Percentiles rank a stretch among this genome's conserved stretches.
These are phyloP conservation scores for Pugionium dolabratum DNA, from an alignment of 345 rosid genomes.

Conservation along the genomic window DNA sequence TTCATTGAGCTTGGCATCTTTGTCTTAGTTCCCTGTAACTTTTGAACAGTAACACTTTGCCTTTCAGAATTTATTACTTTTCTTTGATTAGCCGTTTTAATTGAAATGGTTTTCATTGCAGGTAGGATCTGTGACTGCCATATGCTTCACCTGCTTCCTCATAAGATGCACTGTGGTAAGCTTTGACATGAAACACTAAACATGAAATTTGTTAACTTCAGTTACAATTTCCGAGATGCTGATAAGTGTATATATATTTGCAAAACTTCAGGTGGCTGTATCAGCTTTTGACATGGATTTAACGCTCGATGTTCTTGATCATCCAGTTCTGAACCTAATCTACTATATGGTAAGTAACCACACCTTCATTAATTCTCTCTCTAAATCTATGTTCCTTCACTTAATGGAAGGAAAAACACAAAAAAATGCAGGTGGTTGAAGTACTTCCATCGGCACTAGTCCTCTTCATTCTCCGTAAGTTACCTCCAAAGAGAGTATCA, in stretches of 20 bases:
- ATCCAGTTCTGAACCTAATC: slow-evolving; percentile 88
- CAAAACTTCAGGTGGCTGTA: slow-evolving; percentile 58
- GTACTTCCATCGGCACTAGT: slow-evolving; percentile 94
- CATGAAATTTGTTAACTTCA: neutral
- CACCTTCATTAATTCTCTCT: neutral
- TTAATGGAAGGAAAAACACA: neutral
- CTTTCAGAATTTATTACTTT: neutral
- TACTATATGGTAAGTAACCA: slow-evolving; percentile 71
- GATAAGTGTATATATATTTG: neutral
- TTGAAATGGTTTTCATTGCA: slow-evolving; percentile 39
- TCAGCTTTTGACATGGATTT: slow-evolving; percentile 79
- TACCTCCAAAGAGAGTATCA: slow-evolving; percentile 92
- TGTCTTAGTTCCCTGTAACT: slow-evolving; percentile 16
- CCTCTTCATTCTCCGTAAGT: slow-evolving; percentile 82
- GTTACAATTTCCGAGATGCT: neutral
- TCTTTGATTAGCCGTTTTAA: neutral
- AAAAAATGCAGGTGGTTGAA: slow-evolving; percentile 77
- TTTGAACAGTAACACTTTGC: neutral
- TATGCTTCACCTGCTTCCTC: slow-evolving; percentile 95
- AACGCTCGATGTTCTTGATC: slow-evolving; percentile 85
- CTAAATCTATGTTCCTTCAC: neutral
- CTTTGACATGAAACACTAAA: slow-evolving; percentile 12
- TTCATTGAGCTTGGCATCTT: slow-evolving; percentile 3
- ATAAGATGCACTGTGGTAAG: slow-evolving; percentile 92
- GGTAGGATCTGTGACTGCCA: slow-evolving; percentile 99